Conservation (phyloP, 2,329 filamentous ascomycete species). For the Botrytis deweyae region DNA sequence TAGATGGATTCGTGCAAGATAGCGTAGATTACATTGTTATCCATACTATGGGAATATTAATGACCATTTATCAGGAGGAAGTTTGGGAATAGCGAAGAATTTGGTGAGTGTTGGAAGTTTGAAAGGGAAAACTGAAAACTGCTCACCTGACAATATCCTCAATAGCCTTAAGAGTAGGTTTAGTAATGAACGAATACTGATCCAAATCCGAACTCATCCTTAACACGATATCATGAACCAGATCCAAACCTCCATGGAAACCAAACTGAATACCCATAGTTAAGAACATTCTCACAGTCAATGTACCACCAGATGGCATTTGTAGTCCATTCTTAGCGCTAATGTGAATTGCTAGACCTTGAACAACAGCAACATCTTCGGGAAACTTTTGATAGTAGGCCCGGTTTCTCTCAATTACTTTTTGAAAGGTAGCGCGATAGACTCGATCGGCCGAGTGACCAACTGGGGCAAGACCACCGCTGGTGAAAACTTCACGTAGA, state of each 20-base stretch:
- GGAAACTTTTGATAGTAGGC: slow-evolving; percentile 81
- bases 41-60: not conserved
- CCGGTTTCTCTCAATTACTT: slow-evolving; percentile 68
- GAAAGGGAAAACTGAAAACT: not conserved
- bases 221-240: slow-evolving; percentile 71
- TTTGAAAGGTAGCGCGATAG: slow-evolving; percentile 69
- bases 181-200: slow-evolving; percentile 72
- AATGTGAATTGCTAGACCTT: slow-evolving; percentile 47
- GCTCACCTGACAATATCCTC: slow-evolving; percentile 51
- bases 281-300: slow-evolving; percentile 74
- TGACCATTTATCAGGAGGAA: not conserved
- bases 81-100: not conserved
- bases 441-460: slow-evolving; percentile 70
- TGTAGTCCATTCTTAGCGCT: slow-evolving; percentile 56
- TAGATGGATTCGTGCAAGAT: slow-evolving; percentile 82
- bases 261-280: slow-evolving; percentile 79
- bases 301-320: slow-evolving; percentile 68
- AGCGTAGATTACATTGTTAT: slow-evolving; percentile 11
- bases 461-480: slow-evolving; percentile 79
- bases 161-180: slow-evolving; percentile 65
- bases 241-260: slow-evolving; percentile 72
- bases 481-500: slow-evolving; percentile 78
- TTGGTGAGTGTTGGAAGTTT: not conserved
- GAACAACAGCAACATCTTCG: slow-evolving; percentile 70
- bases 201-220: slow-evolving; percentile 71